Conservation (phyloP, 768 basidiomycete genomes). For the Mycena vulgaris region DNA sequence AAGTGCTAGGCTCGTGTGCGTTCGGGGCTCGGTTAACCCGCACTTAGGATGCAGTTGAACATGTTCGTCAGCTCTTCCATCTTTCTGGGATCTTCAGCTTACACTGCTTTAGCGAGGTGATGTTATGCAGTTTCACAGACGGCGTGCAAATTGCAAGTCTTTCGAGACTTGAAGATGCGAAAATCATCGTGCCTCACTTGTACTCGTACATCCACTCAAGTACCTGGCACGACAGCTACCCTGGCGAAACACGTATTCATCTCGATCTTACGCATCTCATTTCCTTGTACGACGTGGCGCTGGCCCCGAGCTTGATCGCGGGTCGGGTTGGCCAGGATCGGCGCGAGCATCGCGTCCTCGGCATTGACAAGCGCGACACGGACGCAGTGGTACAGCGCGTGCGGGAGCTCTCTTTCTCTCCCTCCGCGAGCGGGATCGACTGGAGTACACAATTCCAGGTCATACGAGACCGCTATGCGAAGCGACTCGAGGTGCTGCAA, state of each 20-base stretch:
- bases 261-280: slow-evolving; percentile 59
- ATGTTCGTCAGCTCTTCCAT: slow-evolving; percentile 53
- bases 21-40: slow-evolving; percentile 9
- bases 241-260: slow-evolving; percentile 61
- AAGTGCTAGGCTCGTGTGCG: slow-evolving; percentile 18
- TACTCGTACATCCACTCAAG: slow-evolving; percentile 51
- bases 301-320: slow-evolving; percentile 54
- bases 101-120: background rate
- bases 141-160: slow-evolving; percentile 58
- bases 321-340: slow-evolving; percentile 49
- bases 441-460: slow-evolving; percentile 57
- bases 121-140: slow-evolving; percentile 59
- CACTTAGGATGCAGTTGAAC: slow-evolving; percentile 61
- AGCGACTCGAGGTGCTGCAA: slow-evolving; percentile 57
- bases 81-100: background rate
- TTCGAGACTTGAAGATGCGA: slow-evolving; percentile 45
- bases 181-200: slow-evolving; percentile 4
- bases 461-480: slow-evolving; percentile 57
- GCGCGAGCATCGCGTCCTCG: slow-evolving; percentile 52
- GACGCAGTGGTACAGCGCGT: slow-evolving; percentile 45
- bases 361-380: slow-evolving; percentile 49
- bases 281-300: slow-evolving; percentile 59
- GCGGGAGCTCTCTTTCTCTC: slow-evolving; percentile 30
- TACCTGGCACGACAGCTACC: slow-evolving; percentile 58
- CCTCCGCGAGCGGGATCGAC: slow-evolving; percentile 53